Conservation (phyloP, 805 yeast genomes). For the Cyberlindnera galapagoensis region DNA sequence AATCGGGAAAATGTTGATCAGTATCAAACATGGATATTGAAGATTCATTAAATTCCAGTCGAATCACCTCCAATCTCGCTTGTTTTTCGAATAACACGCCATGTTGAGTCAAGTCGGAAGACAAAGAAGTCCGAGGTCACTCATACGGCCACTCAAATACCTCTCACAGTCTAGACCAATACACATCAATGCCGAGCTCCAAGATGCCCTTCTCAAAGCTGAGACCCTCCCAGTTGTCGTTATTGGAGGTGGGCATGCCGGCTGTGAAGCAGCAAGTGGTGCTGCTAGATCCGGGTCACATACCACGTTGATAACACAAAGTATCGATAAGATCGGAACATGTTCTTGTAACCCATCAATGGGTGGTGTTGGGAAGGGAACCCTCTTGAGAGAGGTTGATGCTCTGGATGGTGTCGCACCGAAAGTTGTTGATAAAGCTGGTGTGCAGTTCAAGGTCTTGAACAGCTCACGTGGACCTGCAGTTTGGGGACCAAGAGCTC, state of each 20-base stretch:
- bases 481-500: slow-evolving; percentile 98
- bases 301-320: slow-evolving; percentile 76
- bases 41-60: no score
- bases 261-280: slow-evolving; percentile 95
- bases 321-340: slow-evolving; percentile 70
- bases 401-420: slow-evolving; percentile 93
- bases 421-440: slow-evolving; percentile 83
- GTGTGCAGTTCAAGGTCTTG: slow-evolving; percentile 82
- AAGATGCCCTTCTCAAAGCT: slow-evolving; percentile 8
- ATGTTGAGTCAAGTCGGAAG: no score
- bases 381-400: slow-evolving; percentile 85
- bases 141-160: no score
- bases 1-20: no score
- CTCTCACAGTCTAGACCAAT: slow-evolving; percentile 8
- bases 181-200: slow-evolving; percentile 20
- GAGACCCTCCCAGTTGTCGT: slow-evolving; percentile 61
- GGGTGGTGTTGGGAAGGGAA: slow-evolving; percentile 99
- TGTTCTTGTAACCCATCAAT: slow-evolving; percentile 96
- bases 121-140: not conserved
- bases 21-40: no score
- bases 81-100: no score
- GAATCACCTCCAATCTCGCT: no score
- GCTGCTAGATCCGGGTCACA: slow-evolving; percentile 76
- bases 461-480: slow-evolving; percentile 91
- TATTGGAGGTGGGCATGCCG: slow-evolving; percentile 98